Evolutionary conservation across 129 eudicot species (phyloP).

Genomic region (Gnaphalium uliginosum): DNA sequence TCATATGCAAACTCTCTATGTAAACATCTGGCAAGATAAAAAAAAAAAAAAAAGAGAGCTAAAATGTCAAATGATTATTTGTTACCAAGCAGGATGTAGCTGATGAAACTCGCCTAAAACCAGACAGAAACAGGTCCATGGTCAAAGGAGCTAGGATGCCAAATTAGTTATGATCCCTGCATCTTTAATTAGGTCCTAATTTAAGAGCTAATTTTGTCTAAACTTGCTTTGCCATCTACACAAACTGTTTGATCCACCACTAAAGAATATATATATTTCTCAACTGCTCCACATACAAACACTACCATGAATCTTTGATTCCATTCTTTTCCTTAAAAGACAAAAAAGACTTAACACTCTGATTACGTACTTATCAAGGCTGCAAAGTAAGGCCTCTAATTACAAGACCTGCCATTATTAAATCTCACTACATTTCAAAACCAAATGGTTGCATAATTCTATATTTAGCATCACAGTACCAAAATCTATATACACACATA

Average conservation of each 20-base stretch:
- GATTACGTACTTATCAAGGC: constrained; percentile 16
- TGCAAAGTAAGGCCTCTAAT: constrained; percentile 22
- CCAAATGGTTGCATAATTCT: constrained; percentile 6
- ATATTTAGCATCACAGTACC: constrained; percentile 21
- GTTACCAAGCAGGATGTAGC: background rate
- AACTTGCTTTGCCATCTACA: constrained; percentile 1
- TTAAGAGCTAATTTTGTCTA: background rate
- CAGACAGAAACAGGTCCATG: background rate
- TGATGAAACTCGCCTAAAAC: background rate
- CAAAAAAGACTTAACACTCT: constrained; percentile 3
- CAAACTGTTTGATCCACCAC: constrained; percentile 22
- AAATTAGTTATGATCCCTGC: background rate
- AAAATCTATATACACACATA: constrained; percentile 31
- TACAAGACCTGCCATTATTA: constrained; percentile 18
- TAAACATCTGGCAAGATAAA: no score
- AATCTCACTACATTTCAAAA: background rate
- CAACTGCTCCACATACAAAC: constrained; percentile 19
- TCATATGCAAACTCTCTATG: no score
- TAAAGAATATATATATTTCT: background rate
- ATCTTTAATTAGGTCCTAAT: background rate
- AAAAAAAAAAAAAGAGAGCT: no score
- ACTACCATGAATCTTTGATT: constrained; percentile 26
- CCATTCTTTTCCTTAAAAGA: constrained; percentile 17
- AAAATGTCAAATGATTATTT: no score
- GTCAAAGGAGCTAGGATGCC: background rate